Percentiles rank a stretch among this genome's conserved stretches.
phyloP scores from a whole-genome alignment of 1,284 basidiomycete species.

The Sporisorium exsertum region DNA sequence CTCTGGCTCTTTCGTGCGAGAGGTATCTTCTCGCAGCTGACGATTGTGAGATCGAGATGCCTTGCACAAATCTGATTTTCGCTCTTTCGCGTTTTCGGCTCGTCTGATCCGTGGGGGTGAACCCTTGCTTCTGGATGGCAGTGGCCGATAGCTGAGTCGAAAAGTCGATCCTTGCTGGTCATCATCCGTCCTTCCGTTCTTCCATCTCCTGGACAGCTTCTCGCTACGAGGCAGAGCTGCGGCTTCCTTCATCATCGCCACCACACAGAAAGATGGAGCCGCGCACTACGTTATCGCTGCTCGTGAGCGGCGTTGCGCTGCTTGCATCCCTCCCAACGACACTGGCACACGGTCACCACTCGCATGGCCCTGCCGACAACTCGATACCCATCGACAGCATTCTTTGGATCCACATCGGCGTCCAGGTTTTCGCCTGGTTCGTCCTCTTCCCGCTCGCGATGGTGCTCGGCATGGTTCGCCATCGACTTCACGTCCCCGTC shows the following conservation, averaged over 20 bases:
- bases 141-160: slow-evolving; percentile 4
- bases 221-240: background rate
- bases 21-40: background rate
- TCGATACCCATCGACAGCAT: slow-evolving; percentile 62
- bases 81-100: slow-evolving; percentile 4
- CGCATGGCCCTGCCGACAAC: slow-evolving; percentile 47
- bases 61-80: background rate
- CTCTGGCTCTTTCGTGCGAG: background rate
- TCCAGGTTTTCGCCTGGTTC: slow-evolving; percentile 61
- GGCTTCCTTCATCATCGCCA: background rate
- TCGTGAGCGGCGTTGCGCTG: slow-evolving; percentile 3
- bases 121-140: background rate
- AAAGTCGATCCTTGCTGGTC: background rate
- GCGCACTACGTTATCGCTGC: slow-evolving; percentile 11
- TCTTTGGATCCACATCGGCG: slow-evolving; percentile 65
- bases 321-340: slow-evolving; percentile 10
- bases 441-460: slow-evolving; percentile 65
- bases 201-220: no score
- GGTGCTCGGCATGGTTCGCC: slow-evolving; percentile 66
- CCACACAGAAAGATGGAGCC: background rate
- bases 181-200: background rate
- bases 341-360: slow-evolving; percentile 59
- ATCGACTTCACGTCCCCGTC: slow-evolving; percentile 65
- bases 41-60: slow-evolving; percentile 7
- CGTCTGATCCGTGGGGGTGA: slow-evolving; percentile 15